These are phyloP conservation scores for Penicillium griseofulvum DNA, from an alignment of 2,329 filamentous ascomycete genomes.

Conservation along the genomic window DNA sequence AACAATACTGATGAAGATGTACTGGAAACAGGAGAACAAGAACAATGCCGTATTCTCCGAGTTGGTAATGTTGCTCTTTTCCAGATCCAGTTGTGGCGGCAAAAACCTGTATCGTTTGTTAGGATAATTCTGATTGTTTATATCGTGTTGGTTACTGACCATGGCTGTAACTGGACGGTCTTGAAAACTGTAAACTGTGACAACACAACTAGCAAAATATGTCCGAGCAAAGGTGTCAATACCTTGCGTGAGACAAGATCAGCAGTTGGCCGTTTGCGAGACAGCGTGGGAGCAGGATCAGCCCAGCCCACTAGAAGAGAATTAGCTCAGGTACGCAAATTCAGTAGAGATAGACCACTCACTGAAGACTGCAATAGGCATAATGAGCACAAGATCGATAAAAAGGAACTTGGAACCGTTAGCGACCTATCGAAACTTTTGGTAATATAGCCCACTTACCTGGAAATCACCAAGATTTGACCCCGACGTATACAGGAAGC, in stretches of 20 bases:
- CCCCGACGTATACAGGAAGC: conserved; percentile 89
- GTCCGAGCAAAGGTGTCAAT: conserved; percentile 80
- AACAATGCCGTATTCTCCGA: conserved; percentile 93
- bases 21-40: conserved; percentile 87
- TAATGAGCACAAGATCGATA: conserved; percentile 87
- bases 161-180: conserved; percentile 72
- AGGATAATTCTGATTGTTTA: conserved; percentile 5
- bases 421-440: conserved; percentile 1
- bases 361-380: conserved; percentile 95
- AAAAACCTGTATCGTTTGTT: conserved; percentile 59
- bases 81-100: conserved; percentile 70
- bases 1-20: conserved; percentile 85
- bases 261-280: conserved; percentile 82
- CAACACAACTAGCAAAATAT: conserved; percentile 76
- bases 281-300: conserved; percentile 73
- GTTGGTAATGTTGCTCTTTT: conserved; percentile 83
- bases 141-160: conserved; percentile 51
- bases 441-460: conserved; percentile 38
- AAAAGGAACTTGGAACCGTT: conserved; percentile 67
- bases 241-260: conserved; percentile 92
- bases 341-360: conserved; percentile 31
- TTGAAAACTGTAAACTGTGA: conserved; percentile 74
- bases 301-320: conserved; percentile 77
- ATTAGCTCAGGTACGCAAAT: not conserved
- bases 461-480: conserved; percentile 97